Evolutionary conservation across 192 early-diverging fungal species (phyloP), one percentile per base, ranked within the genome.

Genomic region (Gamsiella multidivaricata): DNA sequence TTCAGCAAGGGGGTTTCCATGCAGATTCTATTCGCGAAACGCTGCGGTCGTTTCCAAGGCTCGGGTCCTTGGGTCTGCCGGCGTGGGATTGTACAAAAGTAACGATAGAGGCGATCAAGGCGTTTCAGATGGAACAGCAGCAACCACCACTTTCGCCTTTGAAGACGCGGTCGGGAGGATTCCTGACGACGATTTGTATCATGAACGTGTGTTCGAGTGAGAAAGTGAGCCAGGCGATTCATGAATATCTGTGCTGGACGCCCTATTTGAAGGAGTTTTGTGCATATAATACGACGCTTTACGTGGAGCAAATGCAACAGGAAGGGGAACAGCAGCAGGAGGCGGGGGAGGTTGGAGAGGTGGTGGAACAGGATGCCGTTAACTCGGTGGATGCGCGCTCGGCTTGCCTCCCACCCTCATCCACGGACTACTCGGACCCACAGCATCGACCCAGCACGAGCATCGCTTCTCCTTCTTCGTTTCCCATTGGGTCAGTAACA

Each of bases 161-260:
- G 11, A 20, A n/a, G 25, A 11, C 50, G 2, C 20, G 15, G 15
- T 4, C 31, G 31, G 26, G 37, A 1, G 26, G 22, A 18, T 69
- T 69, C 22, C n/a, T 78, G 39, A 78, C 74, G 2, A 69, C 37
- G 3, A 45, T 78, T 15, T 63, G 53, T 20, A 78, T 78, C 25
- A 69, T 69, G 60, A 78, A 78, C 32, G 74, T 78, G 11, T 58
- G 65, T n/a, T 68, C 74, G 36, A 69, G 53, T 32, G 74, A 78
- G 39, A 62, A 62, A 17, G 39, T 78, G 28, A 78, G 74, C 9
- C 65, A 53, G 47, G 74, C 74, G 20, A 34, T 78, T 3, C 74
- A 78, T 23, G 74, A 78, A n/a, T 78, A 52, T 52, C 43, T 78
- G 3, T 78, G 65, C 47, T 78, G 74, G 74, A 78, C 65, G 5